These are phyloP conservation scores for Microcera coccophila DNA, from an alignment of 2,329 filamentous ascomycete species.

Conservation along the genomic window DNA sequence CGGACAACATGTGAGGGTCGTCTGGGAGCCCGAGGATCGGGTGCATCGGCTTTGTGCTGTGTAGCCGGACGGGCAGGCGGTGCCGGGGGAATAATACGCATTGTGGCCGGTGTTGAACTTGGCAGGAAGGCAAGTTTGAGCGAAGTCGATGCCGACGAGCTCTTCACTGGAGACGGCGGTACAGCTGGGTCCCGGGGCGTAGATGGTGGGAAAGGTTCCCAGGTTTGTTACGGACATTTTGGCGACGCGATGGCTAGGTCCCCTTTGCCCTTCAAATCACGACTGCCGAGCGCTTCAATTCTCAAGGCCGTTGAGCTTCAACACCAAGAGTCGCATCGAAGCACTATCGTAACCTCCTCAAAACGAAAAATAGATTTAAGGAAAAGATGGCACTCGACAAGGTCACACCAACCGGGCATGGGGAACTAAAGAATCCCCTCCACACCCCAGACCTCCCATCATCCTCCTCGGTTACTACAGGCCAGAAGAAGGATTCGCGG, in stretches of 20 bases:
- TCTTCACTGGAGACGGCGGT: slow-evolving; percentile 10
- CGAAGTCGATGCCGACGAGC: slow-evolving; percentile 24
- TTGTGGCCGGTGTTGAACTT: slow-evolving; percentile 24
- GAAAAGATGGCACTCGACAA: too few relatives aligned
- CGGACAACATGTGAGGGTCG: slow-evolving; percentile 37
- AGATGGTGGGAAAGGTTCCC: slow-evolving; percentile 17
- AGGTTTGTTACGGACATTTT: slow-evolving; percentile 6
- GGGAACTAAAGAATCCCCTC: too few relatives aligned
- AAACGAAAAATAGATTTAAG: too few relatives aligned
- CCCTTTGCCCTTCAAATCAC: too few relatives aligned
- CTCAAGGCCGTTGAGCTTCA: too few relatives aligned
- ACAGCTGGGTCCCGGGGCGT: slow-evolving; percentile 6
- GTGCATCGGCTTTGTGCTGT: slow-evolving; percentile 26
- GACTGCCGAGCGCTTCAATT: too few relatives aligned
- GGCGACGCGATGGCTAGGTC: background rate
- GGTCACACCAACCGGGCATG: too few relatives aligned
- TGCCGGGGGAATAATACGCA: slow-evolving; percentile 31
- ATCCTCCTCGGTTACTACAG: too few relatives aligned
- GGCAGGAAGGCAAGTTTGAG: slow-evolving; percentile 27
- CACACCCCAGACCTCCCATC: too few relatives aligned
- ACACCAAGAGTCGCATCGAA: too few relatives aligned
- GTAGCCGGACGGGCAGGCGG: slow-evolving; percentile 31
- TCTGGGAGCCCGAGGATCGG: slow-evolving; percentile 22
- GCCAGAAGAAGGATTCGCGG: too few relatives aligned
- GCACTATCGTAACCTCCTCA: too few relatives aligned